phyloP scores from a whole-genome alignment of 2,329 filamentous ascomycete species.

The Alternaria triticina region DNA sequence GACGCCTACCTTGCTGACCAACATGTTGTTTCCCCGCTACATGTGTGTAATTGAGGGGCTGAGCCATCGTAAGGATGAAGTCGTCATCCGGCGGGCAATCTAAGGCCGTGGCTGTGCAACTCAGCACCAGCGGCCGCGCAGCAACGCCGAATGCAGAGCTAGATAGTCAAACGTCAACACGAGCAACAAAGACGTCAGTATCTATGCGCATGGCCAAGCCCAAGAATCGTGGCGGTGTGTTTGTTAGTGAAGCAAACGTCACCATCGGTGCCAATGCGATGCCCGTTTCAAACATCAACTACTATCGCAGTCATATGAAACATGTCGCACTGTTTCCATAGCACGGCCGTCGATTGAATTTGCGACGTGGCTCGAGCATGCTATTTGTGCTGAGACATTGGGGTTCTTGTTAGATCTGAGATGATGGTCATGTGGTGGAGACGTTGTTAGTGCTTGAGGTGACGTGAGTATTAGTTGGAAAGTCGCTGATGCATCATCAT shows the following conservation, averaged over 20 bases:
- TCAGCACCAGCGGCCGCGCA: not conserved
- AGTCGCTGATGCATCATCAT: not conserved
- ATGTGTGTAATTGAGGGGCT: not conserved
- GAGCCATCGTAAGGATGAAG: not conserved
- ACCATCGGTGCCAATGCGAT: not conserved
- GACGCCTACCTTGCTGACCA: not conserved
- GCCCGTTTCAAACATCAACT: not conserved
- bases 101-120: not conserved
- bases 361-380: not conserved
- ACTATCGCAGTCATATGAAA: not conserved
- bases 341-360: not conserved
- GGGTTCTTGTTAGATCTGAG: not conserved
- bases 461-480: not conserved
- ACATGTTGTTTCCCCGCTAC: not conserved
- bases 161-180: not conserved
- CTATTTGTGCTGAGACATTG: not conserved
- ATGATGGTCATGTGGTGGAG: not conserved
- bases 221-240: not conserved
- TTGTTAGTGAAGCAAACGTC: not conserved
- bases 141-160: not conserved
- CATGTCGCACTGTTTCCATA: conserved; percentile 2
- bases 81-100: not conserved
- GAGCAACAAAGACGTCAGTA: not conserved
- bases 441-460: not conserved
- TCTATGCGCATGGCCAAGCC: not conserved